These are phyloP conservation scores for Sequoia sempervirens DNA, from an alignment of 75 land plant species.

Conservation along the genomic window DNA sequence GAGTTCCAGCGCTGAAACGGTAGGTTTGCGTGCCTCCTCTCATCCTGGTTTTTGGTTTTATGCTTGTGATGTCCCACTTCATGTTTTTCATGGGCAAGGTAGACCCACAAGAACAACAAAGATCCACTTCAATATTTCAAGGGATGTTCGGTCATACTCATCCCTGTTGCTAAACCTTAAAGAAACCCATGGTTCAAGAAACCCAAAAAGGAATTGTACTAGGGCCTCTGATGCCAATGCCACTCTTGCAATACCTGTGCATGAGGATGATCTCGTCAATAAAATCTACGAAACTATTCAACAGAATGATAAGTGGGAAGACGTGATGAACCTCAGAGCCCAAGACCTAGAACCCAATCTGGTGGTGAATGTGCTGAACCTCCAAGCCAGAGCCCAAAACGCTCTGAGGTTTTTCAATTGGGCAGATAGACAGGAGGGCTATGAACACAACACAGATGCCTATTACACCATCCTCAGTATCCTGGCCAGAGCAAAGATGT, in stretches of 20 bases:
- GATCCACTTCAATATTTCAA: not conserved
- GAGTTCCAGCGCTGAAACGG: not conserved
- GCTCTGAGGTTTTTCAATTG: slow-evolving; percentile 23
- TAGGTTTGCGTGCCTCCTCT: not conserved
- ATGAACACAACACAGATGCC: not conserved
- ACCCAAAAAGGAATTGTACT: not conserved
- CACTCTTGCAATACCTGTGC: not conserved
- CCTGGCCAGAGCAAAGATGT: slow-evolving; percentile 15
- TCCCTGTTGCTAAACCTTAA: not conserved
- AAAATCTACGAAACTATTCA: slow-evolving; percentile 2
- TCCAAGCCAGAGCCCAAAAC: not conserved
- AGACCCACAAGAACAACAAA: not conserved
- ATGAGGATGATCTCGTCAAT: not conserved
- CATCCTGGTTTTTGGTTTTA: not conserved
- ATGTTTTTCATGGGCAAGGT: not conserved
- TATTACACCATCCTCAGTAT: slow-evolving; percentile 10
- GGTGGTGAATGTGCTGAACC: slow-evolving; percentile 5
- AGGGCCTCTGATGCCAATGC: not conserved
- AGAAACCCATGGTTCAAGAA: not conserved
- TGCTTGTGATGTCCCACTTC: not conserved
- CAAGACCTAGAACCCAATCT: not conserved
- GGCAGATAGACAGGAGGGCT: slow-evolving; percentile 14
- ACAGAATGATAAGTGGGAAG: not conserved
- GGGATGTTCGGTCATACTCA: not conserved
- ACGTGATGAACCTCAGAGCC: not conserved